Conservation (phyloP, 2,329 filamentous ascomycete genomes). For the Stagonosporopsis vannaccii region DNA sequence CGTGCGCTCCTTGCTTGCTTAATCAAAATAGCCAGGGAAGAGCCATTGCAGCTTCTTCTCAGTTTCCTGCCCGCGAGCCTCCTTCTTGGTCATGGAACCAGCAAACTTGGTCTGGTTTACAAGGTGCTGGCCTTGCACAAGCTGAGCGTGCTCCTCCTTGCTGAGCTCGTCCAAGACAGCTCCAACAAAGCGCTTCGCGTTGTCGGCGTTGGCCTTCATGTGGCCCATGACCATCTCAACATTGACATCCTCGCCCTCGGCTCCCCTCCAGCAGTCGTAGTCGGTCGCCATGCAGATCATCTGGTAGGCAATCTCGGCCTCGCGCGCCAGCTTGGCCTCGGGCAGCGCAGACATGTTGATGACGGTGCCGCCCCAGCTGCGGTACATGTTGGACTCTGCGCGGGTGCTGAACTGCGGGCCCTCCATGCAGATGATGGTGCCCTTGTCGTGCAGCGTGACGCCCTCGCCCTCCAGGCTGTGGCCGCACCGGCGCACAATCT, state of each 20-base stretch:
- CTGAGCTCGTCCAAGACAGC: conserved; percentile 87
- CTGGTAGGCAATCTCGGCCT: conserved; percentile 96
- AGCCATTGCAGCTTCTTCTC: conserved; percentile 83
- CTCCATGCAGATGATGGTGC: conserved; percentile 94
- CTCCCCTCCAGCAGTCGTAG: conserved; percentile 96
- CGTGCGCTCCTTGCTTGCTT: conserved; percentile 1
- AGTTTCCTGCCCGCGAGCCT: conserved; percentile 75
- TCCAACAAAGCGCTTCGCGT: conserved; percentile 83
- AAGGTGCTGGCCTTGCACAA: conserved; percentile 82
- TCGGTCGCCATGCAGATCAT: conserved; percentile 99
- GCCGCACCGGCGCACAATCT: conserved; percentile 80
- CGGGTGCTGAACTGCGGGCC: conserved; percentile 98
- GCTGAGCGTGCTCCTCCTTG: conserved; percentile 75
- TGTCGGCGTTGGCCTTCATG: conserved; percentile 92
- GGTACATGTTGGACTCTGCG: conserved; percentile 94
- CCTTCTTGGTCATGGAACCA: conserved; percentile 81
- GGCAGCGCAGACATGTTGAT: conserved; percentile 99
- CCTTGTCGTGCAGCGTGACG: conserved; percentile 82
- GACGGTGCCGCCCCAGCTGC: conserved; percentile 88
- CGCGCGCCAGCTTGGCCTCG: conserved; percentile 93
- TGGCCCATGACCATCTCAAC: conserved; percentile 97
- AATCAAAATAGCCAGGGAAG: conserved; percentile 80
- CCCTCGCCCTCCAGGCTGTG: conserved; percentile 81
- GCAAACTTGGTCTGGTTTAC: conserved; percentile 79
- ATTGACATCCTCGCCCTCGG: conserved; percentile 77